Percentiles rank a stretch among this genome's conserved stretches.
These are phyloP conservation scores for Rubroshorea leprosula DNA, from an alignment of 345 rosid genomes.

Conservation along the genomic window DNA sequence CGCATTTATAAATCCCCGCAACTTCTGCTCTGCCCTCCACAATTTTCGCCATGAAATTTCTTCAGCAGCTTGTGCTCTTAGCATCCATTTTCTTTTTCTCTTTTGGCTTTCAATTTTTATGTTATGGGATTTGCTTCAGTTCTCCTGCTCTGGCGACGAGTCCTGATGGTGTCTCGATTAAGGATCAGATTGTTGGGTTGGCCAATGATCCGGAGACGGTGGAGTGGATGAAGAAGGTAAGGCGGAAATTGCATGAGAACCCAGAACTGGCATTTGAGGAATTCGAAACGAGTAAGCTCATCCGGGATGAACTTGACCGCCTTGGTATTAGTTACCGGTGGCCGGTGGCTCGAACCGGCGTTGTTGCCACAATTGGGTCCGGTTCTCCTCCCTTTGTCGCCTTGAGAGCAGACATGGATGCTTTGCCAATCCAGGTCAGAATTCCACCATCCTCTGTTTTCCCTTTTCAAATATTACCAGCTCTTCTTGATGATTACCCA, in stretches of 20 bases:
- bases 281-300: slow-evolving; percentile 43
- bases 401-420: slow-evolving; percentile 71
- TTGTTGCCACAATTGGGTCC: slow-evolving; percentile 51
- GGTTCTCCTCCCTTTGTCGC: slow-evolving; percentile 56
- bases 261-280: slow-evolving; percentile 64
- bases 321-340: slow-evolving; percentile 47
- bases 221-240: slow-evolving; percentile 36
- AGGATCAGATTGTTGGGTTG: slow-evolving; percentile 23
- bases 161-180: slow-evolving; percentile 13
- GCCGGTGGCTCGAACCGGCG: slow-evolving; percentile 58
- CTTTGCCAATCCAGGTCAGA: slow-evolving; percentile 58
- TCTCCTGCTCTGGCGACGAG: not conserved
- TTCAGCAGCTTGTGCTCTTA: no score
- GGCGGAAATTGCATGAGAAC: slow-evolving; percentile 52
- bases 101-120: no score
- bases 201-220: slow-evolving; percentile 32
- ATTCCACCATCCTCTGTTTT: not conserved
- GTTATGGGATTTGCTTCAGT: no score
- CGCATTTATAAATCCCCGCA: no score
- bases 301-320: slow-evolving; percentile 46
- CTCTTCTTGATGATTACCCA: no score
- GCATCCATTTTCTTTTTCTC: no score
- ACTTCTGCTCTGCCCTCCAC: no score
- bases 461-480: no score
- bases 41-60: no score